Base-by-base conservation (phyloP, 352 stramenopile species). In the Phytopythium montanum region DNA sequence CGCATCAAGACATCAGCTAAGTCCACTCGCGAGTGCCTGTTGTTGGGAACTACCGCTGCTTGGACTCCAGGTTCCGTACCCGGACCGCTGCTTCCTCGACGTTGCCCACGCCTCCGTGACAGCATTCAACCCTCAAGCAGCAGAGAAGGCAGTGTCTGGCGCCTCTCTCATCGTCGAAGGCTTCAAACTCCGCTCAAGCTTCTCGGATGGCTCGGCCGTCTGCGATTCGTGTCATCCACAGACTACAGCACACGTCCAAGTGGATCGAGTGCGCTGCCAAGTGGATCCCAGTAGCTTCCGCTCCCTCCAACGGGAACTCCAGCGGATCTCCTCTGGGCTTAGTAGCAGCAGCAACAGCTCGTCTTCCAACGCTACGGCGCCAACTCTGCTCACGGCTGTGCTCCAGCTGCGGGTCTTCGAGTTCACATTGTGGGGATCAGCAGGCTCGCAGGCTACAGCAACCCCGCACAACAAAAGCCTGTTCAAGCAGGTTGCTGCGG, bases 401-500 rank as follows among this genome's bases (percentile, higher is more conserved):
- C n/a, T 88, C 1, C 70, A 87, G 29, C 59, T 88, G 41, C 70
- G 68, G 26, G 65, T 64, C n/a, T 29, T 90, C 5, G 80, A 90
- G 56, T 68, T 87, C 41, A 86, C 76, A 21, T 48, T 90, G 7
- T 56, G 81, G 48, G 49, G 62, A 54, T 6, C n/a, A 19, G 39
- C n/a, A 6, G 12, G 19, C 23, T 36, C 18, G 2, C 45, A 52
- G 13, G 5, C n/a, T n/a, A n/a, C 16, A 16, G 54, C 39, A 34
- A 25, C 42, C n/a, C 31, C 68, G n/a, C 62, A 51, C 6, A 55
- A 73, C 18, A 90, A 90, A 41, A 74, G 53, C 19, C 64, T 87
- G 42, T 65, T 88, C 6, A 80, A 80, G n/a, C 74, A 87, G 36
- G 64, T 82, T 38, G 80, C 66, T 7, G 51, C 72, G n/a, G 76